Conservation (phyloP, 352 stramenopile genomes). For the Pythium chondricola region DNA sequence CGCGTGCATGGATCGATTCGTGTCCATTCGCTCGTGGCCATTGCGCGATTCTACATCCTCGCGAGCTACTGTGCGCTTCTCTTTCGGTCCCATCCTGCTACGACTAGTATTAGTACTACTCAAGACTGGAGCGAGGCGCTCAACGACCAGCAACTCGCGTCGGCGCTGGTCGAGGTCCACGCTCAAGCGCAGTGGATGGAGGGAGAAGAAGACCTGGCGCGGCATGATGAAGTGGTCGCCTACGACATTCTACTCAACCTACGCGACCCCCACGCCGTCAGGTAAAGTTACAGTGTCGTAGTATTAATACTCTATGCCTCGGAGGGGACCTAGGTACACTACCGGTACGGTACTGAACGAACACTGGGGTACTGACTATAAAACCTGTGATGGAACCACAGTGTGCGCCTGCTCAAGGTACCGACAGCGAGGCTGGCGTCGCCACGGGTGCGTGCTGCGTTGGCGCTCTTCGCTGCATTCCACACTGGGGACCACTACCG, state of each 20-base stretch:
- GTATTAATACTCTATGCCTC: neutral
- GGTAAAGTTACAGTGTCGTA: constrained; percentile 16
- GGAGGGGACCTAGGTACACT: no score
- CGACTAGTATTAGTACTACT: constrained; percentile 18
- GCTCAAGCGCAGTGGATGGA: constrained; percentile 23
- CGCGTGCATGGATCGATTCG: constrained; percentile 27
- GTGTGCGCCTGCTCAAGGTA: constrained; percentile 31
- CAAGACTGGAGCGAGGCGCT: constrained; percentile 62
- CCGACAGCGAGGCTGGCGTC: neutral
- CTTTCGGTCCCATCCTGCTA: no score
- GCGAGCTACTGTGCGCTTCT: constrained; percentile 34
- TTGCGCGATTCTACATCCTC: constrained; percentile 52
- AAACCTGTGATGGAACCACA: neutral
- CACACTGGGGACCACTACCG: constrained; percentile 36
- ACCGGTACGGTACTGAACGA: no score
- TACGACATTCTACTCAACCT: constrained; percentile 56
- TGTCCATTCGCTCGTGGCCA: constrained; percentile 37
- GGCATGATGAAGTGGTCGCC: constrained; percentile 36
- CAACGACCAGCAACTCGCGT: constrained; percentile 64
- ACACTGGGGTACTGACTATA: no score
- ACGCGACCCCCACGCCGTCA: constrained; percentile 37
- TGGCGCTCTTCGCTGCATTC: constrained; percentile 45
- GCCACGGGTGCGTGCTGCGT: constrained; percentile 9
- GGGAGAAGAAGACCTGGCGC: neutral
- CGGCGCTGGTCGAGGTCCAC: constrained; percentile 48